Evolutionary conservation across 805 yeast species (phyloP).

Genomic region (Yarrowia osloensis): DNA sequence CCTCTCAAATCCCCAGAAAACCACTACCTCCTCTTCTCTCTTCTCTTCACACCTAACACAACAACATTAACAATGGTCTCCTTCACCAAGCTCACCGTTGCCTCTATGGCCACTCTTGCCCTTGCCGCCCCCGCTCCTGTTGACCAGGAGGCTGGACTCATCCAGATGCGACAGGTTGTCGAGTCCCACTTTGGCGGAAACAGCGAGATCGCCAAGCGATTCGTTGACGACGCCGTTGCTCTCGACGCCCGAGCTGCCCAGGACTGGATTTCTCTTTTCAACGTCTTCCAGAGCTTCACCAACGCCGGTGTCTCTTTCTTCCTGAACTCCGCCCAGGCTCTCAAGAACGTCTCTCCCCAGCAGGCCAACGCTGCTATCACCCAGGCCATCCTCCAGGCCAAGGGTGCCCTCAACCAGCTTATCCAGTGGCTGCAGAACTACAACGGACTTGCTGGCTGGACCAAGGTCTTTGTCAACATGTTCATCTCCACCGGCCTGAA

Average conservation of each 20-base stretch:
- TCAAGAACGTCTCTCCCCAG: conserved; percentile 21
- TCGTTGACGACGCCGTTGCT: conserved; percentile 4
- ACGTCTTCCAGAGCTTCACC: conserved; percentile 27
- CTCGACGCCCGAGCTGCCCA: conserved; percentile 26
- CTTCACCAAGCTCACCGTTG: conserved; percentile 20
- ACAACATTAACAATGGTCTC: conserved; percentile 24
- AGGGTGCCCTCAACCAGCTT: conserved; percentile 19
- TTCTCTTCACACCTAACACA: not conserved
- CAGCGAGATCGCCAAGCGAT: conserved; percentile 18
- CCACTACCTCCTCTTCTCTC: not conserved
- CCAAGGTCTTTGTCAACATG: conserved; percentile 22
- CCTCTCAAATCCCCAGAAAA: not conserved
- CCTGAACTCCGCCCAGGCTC: conserved; percentile 14
- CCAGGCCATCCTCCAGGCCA: conserved; percentile 10
- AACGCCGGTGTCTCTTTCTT: conserved; percentile 21
- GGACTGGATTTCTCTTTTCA: conserved; percentile 21
- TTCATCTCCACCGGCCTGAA: conserved; percentile 19
- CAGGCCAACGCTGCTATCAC: conserved; percentile 8
- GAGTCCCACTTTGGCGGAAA: not conserved
- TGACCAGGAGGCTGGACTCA: conserved; percentile 21
- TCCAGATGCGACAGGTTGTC: conserved; percentile 16
- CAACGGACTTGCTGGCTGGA: conserved; percentile 30
- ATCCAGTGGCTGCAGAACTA: conserved; percentile 26
- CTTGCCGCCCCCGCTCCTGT: conserved; percentile 29
- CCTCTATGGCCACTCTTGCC: conserved; percentile 22